phyloP scores from a whole-genome alignment of 2,329 filamentous ascomycete species.

The Ophiostoma novo-ulmi region DNA sequence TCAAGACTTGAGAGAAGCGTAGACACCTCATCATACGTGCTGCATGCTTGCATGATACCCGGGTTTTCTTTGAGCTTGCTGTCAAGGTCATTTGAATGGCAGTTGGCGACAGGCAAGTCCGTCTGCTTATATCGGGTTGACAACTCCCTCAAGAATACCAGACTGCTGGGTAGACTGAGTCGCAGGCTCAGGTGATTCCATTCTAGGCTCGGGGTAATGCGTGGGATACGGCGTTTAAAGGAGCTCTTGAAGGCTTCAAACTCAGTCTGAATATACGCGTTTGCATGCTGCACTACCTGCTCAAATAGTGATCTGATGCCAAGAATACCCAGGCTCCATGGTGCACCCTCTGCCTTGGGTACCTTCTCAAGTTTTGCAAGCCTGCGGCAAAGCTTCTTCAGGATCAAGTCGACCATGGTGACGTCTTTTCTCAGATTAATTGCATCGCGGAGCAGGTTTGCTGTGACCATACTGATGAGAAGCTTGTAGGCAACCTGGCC shows the following conservation, averaged over 20 bases:
- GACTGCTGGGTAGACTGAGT: not conserved
- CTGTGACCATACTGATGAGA: conserved; percentile 47
- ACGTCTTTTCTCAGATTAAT: conserved; percentile 30
- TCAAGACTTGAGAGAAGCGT: not conserved
- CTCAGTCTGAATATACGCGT: not conserved
- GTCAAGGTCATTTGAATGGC: not conserved
- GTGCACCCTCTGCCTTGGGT: too few relatives aligned
- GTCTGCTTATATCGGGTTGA: not conserved
- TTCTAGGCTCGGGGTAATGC: not conserved
- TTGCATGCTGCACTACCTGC: not conserved
- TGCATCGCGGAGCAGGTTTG: conserved; percentile 45
- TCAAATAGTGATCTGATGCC: not conserved
- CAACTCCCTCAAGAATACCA: not conserved
- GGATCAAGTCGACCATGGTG: not conserved
- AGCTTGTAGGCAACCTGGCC: conserved; percentile 54
- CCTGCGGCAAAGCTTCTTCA: conserved; percentile 47
- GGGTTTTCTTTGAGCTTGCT: not conserved
- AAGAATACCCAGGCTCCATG: not conserved
- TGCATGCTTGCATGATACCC: not conserved
- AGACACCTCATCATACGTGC: not conserved
- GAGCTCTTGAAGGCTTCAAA: not conserved
- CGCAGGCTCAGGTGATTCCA: not conserved
- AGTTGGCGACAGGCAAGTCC: not conserved
- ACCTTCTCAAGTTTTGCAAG: not conserved
- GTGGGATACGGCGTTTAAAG: not conserved